A percentile compares a stretch with the other conserved stretches of the same genome.
These are phyloP conservation scores for Saccharomycopsis crataegensis DNA, from an alignment of 1,139 yeast genomes.

Conservation along the genomic window DNA sequence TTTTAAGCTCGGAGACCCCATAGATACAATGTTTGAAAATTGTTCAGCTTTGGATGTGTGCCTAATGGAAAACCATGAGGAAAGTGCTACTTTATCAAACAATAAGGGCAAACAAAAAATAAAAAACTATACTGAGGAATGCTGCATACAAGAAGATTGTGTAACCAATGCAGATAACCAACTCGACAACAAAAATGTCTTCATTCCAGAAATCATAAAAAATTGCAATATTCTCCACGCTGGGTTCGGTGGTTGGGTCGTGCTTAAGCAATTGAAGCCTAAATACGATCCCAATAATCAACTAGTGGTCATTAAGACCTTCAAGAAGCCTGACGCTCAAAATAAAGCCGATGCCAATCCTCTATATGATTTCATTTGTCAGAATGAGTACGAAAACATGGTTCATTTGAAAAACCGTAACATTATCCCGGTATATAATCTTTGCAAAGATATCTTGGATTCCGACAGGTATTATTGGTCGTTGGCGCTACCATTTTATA, in stretches of 20 bases:
- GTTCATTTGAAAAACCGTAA: conserved; percentile 10
- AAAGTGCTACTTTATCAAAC: not conserved
- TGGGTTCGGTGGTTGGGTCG: conserved; percentile 20
- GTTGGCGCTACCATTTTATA: conserved; percentile 14
- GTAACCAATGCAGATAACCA: no score
- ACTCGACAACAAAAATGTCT: no score
- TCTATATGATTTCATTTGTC: conserved; percentile 7
- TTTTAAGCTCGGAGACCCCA: not conserved
- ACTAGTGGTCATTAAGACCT: conserved; percentile 12
- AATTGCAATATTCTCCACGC: conserved; percentile 5
- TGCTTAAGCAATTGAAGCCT: conserved; percentile 4
- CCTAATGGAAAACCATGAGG: not conserved
- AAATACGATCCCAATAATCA: not conserved
- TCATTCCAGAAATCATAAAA: conserved; percentile 4
- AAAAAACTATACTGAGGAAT: not conserved
- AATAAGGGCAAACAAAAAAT: not conserved
- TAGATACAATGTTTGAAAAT: not conserved
- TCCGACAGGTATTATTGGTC: conserved; percentile 13
- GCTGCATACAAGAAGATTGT: no score
- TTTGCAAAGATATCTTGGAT: conserved; percentile 11
- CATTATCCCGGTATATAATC: conserved; percentile 14
- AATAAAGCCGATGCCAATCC: not conserved
- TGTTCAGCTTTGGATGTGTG: not conserved
- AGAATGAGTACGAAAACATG: conserved; percentile 13
- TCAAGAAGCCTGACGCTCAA: conserved; percentile 1